A percentile compares a stretch with the other conserved stretches of the same genome.
Evolutionary conservation across 805 yeast genomes (phyloP).

Genomic region (Pichia nakasei): DNA sequence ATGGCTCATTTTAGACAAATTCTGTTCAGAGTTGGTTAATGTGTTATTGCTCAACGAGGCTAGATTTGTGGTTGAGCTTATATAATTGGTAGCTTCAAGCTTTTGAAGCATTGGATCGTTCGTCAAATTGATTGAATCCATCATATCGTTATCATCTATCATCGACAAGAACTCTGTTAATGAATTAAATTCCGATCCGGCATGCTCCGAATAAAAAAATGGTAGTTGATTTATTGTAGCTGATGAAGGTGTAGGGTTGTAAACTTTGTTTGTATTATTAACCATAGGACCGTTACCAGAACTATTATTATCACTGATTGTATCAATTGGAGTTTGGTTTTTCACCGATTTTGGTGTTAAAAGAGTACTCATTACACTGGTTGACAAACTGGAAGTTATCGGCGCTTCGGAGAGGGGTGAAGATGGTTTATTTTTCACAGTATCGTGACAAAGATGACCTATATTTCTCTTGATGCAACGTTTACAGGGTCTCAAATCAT

Average conservation of each 20-base stretch:
- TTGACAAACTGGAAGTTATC: neutral
- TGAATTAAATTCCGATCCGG: conserved; percentile 86
- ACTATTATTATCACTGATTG: neutral
- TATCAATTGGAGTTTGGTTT: neutral
- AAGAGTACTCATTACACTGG: neutral
- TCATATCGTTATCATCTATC: conserved; percentile 78
- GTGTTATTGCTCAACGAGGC: conserved; percentile 10
- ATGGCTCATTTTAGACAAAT: conserved; percentile 4
- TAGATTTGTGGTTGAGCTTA: neutral
- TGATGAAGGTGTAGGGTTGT: conserved; percentile 10
- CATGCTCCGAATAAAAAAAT: conserved; percentile 81
- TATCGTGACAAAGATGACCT: conserved; percentile 75
- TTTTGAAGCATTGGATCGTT: conserved; percentile 31
- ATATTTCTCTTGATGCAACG: conserved; percentile 82
- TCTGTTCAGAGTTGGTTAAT: conserved; percentile 1
- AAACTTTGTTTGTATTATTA: neutral
- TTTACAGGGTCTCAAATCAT: conserved; percentile 64
- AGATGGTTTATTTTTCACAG: conserved; percentile 34
- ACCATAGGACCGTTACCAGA: neutral
- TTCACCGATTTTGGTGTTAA: neutral
- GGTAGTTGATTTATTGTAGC: conserved; percentile 51
- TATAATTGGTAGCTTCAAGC: conserved; percentile 20
- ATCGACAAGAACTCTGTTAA: conserved; percentile 81
- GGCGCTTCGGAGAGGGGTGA: neutral
- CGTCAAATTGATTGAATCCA: conserved; percentile 30